Base-by-base conservation (phyloP, 768 basidiomycete genomes). In the Coprinopsis marcescibilis region DNA sequence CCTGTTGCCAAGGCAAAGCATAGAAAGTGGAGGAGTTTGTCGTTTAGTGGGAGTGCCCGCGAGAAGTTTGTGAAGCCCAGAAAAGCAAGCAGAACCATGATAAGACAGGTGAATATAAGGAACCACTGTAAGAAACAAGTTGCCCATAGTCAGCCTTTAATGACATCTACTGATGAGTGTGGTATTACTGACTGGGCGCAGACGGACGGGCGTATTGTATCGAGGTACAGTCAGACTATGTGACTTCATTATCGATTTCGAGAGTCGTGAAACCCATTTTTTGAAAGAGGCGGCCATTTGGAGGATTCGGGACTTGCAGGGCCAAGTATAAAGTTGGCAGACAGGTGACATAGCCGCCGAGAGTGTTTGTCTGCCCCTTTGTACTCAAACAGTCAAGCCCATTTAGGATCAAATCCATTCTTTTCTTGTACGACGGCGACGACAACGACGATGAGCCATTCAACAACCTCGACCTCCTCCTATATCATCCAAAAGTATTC, bases 11-110 rank as follows among this genome's bases (percentile, higher is more conserved):
- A 51, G 45, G 71, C 70, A 48, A 92, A 84, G 61, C 86, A 89
- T 10, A 85, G 54, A 58, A 92, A 88, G 57, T 86, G 89, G 21
- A 89, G 65, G 13, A 90, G 59, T 63, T 89, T 89, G 75, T 85
- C 83, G 58, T 88, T 87, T 14, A 90, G 58, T 1, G 85, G 86
- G 19, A 89, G 58, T 10, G 77, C 64, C 50, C 71, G 70, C 14
- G 80, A 69, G 54, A 84, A 69, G 64, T 86, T 77, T 33, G 89
- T 86, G 63, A 92, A 80, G 11, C 89, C 87, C 15, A 92, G 67
- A 45, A 91, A 72, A 3, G 81, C 87, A 13, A 92, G 73, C 7
- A 78, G 48, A 27, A 83, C 57, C 78, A 90, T 85, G 43, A 88
- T 72, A 21, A 82, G 27, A 52, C 65, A 67, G 24, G 89, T 88